A percentile compares a stretch with the other conserved stretches of the same genome.
Evolutionary conservation across 257 asterid genomes (phyloP).

Genomic region (Scutellaria baicalensis): DNA sequence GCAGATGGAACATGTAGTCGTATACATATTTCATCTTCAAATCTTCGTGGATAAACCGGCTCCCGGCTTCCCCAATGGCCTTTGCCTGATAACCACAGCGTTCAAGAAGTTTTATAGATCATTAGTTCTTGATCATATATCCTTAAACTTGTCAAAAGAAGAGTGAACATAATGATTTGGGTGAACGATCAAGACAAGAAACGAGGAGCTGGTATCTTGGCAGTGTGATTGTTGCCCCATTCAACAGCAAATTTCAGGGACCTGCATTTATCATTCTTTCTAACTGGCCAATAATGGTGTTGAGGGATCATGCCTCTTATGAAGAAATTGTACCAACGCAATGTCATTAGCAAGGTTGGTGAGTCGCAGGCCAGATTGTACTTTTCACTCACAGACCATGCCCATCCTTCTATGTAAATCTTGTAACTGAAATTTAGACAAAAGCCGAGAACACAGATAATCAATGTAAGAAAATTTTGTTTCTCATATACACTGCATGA

Average conservation of each 20-base stretch:
- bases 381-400: slow-evolving; percentile 88
- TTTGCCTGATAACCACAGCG: slow-evolving; percentile 41
- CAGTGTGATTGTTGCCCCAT: slow-evolving; percentile 71
- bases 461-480: too few species aligned
- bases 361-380: slow-evolving; percentile 83
- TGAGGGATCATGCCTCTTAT: slow-evolving; percentile 70
- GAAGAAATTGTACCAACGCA: slow-evolving; percentile 74
- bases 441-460: too few species aligned
- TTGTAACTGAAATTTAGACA: slow-evolving; percentile 48
- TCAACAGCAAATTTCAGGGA: slow-evolving; percentile 82
- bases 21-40: slow-evolving; percentile 67
- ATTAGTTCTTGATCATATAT: too few species aligned
- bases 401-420: slow-evolving; percentile 84
- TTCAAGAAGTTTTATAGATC: background rate
- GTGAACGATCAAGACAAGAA: too few species aligned
- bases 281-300: slow-evolving; percentile 79
- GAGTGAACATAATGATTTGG: too few species aligned
- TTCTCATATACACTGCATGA: too few species aligned
- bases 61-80: slow-evolving; percentile 71
- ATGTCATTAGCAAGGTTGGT: slow-evolving; percentile 59
- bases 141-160: too few species aligned
- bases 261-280: slow-evolving; percentile 53
- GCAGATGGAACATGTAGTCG: slow-evolving; percentile 70
- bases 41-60: slow-evolving; percentile 63
- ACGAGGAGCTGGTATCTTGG: slow-evolving; percentile 32